Evolutionary conservation across 2,329 filamentous ascomycete genomes (phyloP), one percentile per base, ranked within the genome.

Genomic region (Fusarium continuum): DNA sequence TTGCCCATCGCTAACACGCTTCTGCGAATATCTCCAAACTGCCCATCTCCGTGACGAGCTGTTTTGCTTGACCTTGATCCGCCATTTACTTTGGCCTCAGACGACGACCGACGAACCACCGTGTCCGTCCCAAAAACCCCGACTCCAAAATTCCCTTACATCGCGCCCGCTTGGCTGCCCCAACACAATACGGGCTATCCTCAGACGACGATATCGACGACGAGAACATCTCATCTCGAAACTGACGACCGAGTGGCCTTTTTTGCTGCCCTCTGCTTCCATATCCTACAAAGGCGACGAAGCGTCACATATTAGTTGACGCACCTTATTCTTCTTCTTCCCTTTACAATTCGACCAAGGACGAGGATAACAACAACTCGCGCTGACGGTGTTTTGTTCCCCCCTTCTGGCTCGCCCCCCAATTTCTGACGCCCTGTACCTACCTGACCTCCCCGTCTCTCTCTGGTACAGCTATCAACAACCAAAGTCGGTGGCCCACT

Each of bases 401-500:
- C 50, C 56, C 59, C 44, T 64, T 56, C 55, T 40, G 48, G 57
- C 59, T 61, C 50, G 46, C 58, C 54, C 45, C 62, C 56, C 58
- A 56, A 59, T 50, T 46, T 61, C 66, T 67, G 62, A 70, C 68
- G 68, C 66, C 59, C 64, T 67, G 60, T 68, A 54, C 65, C 68
- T 60, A 56, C 58, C 66, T 53, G 47, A 44, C 40, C 40, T 44
- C n/a, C 35, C 13, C 28, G 32, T 61, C 64, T 68, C 62, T 54
- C 39, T 50, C 61, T 69, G 68, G 65, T 65, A 64, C 59, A 64
- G 67, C 52, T 64, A 70, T 64, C 68, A 65, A 65, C 62, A 65
- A 59, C 57, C 49, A 61, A 65, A 67, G 51, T 51, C 73, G 72
- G 72, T 68, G 58, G 70, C 70, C 72, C 70, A 65, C 65, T 64